Evolutionary conservation across 1,139 yeast genomes (phyloP).

Genomic region (Yamadazyma oceani): DNA sequence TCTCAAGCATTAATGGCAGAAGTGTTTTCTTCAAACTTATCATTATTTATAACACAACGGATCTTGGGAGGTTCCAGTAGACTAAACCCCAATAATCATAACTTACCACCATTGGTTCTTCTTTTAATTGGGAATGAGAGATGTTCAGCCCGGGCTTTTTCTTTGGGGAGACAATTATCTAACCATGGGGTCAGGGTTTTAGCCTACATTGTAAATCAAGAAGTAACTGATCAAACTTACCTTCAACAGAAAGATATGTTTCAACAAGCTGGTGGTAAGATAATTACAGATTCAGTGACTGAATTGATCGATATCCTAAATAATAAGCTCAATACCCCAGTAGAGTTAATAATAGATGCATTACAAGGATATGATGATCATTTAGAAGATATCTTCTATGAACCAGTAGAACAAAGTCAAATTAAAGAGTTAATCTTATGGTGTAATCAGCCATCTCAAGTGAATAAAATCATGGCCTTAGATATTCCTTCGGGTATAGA

Average conservation of each 20-base stretch:
- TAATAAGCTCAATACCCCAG: slow-evolving; percentile 64
- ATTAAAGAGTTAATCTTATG: slow-evolving; percentile 46
- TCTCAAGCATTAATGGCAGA: slow-evolving; percentile 56
- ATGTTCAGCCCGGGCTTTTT: slow-evolving; percentile 74
- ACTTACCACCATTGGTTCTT: slow-evolving; percentile 76
- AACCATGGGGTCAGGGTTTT: slow-evolving; percentile 74
- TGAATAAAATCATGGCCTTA: slow-evolving; percentile 59
- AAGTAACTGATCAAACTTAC: slow-evolving; percentile 28
- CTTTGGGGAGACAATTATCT: slow-evolving; percentile 76
- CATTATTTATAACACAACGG: slow-evolving; percentile 53
- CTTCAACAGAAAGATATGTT: slow-evolving; percentile 53
- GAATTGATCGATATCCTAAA: slow-evolving; percentile 32
- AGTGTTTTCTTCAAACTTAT: slow-evolving; percentile 68
- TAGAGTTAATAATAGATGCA: slow-evolving; percentile 77
- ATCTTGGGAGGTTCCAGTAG: slow-evolving; percentile 70
- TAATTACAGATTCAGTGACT: slow-evolving; percentile 24
- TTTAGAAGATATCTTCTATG: slow-evolving; percentile 48
- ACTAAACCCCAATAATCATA: slow-evolving; percentile 60
- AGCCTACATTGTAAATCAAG: slow-evolving; percentile 49
- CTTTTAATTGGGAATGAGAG: slow-evolving; percentile 71
- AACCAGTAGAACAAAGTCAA: slow-evolving; percentile 42
- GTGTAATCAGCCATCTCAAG: slow-evolving; percentile 58
- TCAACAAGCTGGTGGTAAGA: slow-evolving; percentile 47
- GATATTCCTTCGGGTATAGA: slow-evolving; percentile 87
- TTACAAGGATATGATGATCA: slow-evolving; percentile 81